Evolutionary conservation across 1,284 basidiomycete species (phyloP), one percentile per base, ranked within the genome.

Genomic region (Fomitiporia mediterranea): DNA sequence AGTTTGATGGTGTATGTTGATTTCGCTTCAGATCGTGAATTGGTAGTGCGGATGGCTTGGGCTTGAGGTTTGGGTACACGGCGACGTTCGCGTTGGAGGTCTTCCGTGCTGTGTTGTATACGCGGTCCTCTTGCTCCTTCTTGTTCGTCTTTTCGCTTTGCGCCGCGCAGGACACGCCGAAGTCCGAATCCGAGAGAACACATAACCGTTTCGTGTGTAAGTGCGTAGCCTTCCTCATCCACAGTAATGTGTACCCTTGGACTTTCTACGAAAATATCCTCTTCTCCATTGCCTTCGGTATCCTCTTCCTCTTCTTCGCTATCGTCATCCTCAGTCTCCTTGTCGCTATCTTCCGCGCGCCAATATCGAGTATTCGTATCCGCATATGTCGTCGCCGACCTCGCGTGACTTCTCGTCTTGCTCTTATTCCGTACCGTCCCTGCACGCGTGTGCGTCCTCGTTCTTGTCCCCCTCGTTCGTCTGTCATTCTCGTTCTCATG

Each of bases 121-220:
- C 21, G 32, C 28, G 7, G 35, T 47, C 34, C 40, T 9, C n/a
- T 19, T 39, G 37, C 37, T 6, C n/a, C 40, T 17, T 3, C 21
- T 5, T 2, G 46, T 25, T 2, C 13, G 15, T 13, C 11, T 28
- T 51, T 19, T 19, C 19, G 25, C n/a, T 28, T 39, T 28, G n/a
- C 25, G 44, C 21, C 27, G 42, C 51, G 50, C 21, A 42, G 9
- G 15, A 59, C 42, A 32, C 53, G 48, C 40, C 52, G 47, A 1
- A 59, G 35, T 11, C 57, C 57, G 40, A 59, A 55, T 4, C 57
- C 49, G 19, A 59, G 46, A 8, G 53, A 48, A 35, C 53, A 55
- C 15, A 55, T 27, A 6, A 59, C 57, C 4, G 48, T 28, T 30
- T 47, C 53, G 23, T 25, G 39, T 4, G 37, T 34, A 19, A 13